Percentiles rank a stretch among this genome's conserved stretches.
These are phyloP conservation scores for Neonectria neomacrospora DNA, from an alignment of 2,329 filamentous ascomycete genomes.

Conservation along the genomic window DNA sequence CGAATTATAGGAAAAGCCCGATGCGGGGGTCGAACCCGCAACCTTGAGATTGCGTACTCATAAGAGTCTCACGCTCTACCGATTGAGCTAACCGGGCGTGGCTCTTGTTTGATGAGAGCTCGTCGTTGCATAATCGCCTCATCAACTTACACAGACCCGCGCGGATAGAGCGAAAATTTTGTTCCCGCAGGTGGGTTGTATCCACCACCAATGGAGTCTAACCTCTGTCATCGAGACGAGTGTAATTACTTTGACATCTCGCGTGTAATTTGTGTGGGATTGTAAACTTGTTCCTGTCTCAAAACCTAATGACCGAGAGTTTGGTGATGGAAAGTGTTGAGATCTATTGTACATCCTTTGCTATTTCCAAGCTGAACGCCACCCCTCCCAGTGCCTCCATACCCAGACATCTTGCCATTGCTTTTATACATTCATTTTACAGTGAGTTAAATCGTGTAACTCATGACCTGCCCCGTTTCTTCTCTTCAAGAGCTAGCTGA, in stretches of 20 bases:
- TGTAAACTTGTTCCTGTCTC: too few relatives aligned
- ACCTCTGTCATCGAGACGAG: background rate
- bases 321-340: constrained; percentile 20
- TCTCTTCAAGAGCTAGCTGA: constrained; percentile 39
- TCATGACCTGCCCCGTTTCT: constrained; percentile 21
- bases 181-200: constrained; percentile 3
- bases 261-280: too few relatives aligned
- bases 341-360: constrained; percentile 35
- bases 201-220: constrained; percentile 1
- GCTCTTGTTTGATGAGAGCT: constrained; percentile 22
- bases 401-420: constrained; percentile 18
- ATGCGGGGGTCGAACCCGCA: constrained; percentile 64
- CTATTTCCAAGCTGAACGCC: constrained; percentile 26
- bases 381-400: constrained; percentile 8
- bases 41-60: constrained; percentile 59
- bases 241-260: background rate
- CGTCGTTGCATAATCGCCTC: constrained; percentile 10
- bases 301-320: background rate
- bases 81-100: constrained; percentile 47
- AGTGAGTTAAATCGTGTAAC: constrained; percentile 21
- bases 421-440: constrained; percentile 38
- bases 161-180: constrained; percentile 10
- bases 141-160: constrained; percentile 17
- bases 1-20: constrained; percentile 45
- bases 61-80: constrained; percentile 76